Evolutionary conservation across 768 basidiomycete species (phyloP).

Genomic region (Galerina sulciceps): DNA sequence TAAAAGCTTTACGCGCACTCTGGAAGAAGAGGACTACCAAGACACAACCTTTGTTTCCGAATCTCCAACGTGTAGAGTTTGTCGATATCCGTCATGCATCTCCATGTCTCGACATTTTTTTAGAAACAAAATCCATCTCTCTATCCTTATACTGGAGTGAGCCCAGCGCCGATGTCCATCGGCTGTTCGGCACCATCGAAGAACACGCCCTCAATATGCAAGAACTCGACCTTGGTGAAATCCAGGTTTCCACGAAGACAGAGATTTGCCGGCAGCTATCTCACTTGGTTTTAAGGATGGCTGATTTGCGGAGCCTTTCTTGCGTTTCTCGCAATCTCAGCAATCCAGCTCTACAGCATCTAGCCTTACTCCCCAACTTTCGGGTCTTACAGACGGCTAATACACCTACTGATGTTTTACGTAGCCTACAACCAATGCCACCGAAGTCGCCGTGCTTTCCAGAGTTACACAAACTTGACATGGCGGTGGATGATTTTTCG

Average conservation of each 20-base stretch:
- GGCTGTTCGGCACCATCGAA: conserved; percentile 6
- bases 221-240: conserved; percentile 16
- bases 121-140: conserved; percentile 10
- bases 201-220: conserved; percentile 12
- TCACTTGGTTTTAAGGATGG: conserved; percentile 11
- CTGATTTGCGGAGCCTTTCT: conserved; percentile 9
- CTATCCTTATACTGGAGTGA: conserved; percentile 13
- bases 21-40: background rate
- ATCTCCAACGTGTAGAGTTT: conserved; percentile 8
- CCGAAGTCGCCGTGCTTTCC: background rate
- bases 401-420: conserved; percentile 5
- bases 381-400: conserved; percentile 4
- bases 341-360: background rate
- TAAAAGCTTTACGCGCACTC: background rate
- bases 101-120: conserved; percentile 9
- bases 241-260: background rate
- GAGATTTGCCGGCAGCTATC: conserved; percentile 3
- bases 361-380: conserved; percentile 11
- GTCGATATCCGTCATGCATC: background rate
- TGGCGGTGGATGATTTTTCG: background rate
- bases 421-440: background rate
- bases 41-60: conserved; percentile 8
- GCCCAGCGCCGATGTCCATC: background rate
- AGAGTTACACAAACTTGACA: conserved; percentile 7
- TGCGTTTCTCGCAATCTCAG: conserved; percentile 9